Conservation (phyloP, 2,329 filamentous ascomycete genomes). For the Ceratocystis ficicola region DNA sequence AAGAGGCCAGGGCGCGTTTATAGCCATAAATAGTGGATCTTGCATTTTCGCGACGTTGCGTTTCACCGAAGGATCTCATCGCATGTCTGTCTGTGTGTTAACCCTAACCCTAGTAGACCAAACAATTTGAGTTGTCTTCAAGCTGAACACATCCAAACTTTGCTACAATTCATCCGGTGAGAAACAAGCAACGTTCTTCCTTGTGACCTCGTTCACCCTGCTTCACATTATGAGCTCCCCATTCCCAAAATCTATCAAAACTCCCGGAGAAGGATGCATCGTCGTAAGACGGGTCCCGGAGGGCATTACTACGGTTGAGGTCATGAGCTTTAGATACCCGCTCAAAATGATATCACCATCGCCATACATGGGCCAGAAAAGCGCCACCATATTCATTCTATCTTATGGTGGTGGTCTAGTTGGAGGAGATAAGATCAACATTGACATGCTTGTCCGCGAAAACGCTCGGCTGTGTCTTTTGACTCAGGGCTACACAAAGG, state of each 20-base stretch:
- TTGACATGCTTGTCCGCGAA: slow-evolving; percentile 53
- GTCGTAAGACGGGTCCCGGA: slow-evolving; percentile 61
- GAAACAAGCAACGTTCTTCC: background rate
- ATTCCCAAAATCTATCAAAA: slow-evolving; percentile 61
- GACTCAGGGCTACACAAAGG: slow-evolving; percentile 78
- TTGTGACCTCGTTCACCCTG: background rate
- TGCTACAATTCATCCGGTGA: too few relatives aligned
- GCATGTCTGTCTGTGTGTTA: background rate
- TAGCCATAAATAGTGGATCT: slow-evolving; percentile 21
- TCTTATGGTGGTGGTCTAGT: slow-evolving; percentile 93
- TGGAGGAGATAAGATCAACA: slow-evolving; percentile 67
- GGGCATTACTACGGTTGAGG: slow-evolving; percentile 56
- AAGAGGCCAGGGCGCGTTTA: slow-evolving; percentile 20
- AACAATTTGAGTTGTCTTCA: too few relatives aligned
- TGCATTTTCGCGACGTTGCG: slow-evolving; percentile 20
- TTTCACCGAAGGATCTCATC: background rate
- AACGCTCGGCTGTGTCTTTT: slow-evolving; percentile 55
- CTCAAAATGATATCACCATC: slow-evolving; percentile 82
- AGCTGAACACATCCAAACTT: too few relatives aligned
- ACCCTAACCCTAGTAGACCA: background rate
- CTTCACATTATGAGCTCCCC: slow-evolving; percentile 46
- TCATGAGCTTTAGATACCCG: slow-evolving; percentile 81
- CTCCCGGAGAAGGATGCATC: slow-evolving; percentile 67
- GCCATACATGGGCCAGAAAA: slow-evolving; percentile 49
- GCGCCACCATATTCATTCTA: slow-evolving; percentile 73